Base-by-base conservation (phyloP, 306 rosid genomes). In the Dalbergia oliveri region DNA sequence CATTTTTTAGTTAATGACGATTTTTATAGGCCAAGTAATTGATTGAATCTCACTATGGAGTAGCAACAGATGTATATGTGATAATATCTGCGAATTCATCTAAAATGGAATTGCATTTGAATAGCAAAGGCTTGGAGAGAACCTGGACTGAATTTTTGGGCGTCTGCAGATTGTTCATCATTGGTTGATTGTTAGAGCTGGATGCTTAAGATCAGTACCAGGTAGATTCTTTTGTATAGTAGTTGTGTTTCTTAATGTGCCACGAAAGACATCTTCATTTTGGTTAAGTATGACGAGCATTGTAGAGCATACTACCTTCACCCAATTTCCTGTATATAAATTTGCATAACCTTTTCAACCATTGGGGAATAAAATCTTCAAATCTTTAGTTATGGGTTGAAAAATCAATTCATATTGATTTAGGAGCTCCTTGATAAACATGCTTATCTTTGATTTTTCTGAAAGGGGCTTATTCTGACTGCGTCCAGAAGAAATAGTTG, bases 11-110 rank as follows among this genome's bases (percentile, higher is more conserved):
- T 75, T 61, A 68, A 77, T 78, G 86, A 66, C 77, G 58, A 67
- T 81, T 80, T 66, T 85, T 80, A 74, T 84, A 79, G 90, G 86
- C 43, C 72, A 83, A 83, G 79, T 84, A 79, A 80, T 85, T 87
- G 88, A 79, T 85, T 88, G 88, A 90, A 84, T 79, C 86, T 78
- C 90, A 82, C 82, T 26, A 5, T 56, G 59, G 78, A 75, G 87
- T 76, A 82, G 86, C 83, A 75, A 79, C 73, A 79, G 75, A 58
- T 82, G 88, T 84, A 86, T 77, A 82, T 85, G 82, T 83, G 73
- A 87, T 75, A 63, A 87, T 72, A 63, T 75, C 63, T 72, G 37
- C 50, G 4, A 75, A 84, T 82, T 77, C 84, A 74, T 80, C 77
- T 71, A 73, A 84, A 79, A 76, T 67, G 80, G 81, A 60, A 61